phyloP scores from a whole-genome alignment of 176 grass and related monocot genomes.

The Cenchrus fungigraminus region DNA sequence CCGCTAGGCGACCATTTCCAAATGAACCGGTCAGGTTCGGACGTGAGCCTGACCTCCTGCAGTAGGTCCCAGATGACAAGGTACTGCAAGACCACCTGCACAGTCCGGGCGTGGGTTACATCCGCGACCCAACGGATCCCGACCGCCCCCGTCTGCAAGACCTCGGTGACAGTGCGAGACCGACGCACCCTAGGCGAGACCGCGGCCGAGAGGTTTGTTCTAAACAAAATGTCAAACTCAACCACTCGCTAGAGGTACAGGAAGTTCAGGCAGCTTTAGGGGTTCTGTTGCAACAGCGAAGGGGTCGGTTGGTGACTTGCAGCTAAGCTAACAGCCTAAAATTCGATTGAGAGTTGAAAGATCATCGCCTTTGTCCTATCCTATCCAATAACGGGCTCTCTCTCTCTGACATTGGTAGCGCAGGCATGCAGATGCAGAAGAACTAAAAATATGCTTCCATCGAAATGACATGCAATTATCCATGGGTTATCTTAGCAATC shows the following conservation, averaged over 20 bases:
- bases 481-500: background rate
- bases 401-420: background rate
- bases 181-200: too few relatives aligned
- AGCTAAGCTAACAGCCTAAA: background rate
- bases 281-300: slow-evolving; percentile 11
- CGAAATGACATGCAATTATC: slow-evolving; percentile 7
- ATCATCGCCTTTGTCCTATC: background rate
- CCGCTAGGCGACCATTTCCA: too few relatives aligned
- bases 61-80: too few relatives aligned
- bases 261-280: slow-evolving; percentile 8
- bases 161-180: too few relatives aligned
- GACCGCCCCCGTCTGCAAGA: too few relatives aligned
- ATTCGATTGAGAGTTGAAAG: background rate
- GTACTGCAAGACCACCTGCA: too few relatives aligned
- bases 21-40: too few relatives aligned
- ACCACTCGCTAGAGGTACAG: slow-evolving; percentile 33
- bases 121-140: too few relatives aligned
- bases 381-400: background rate
- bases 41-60: too few relatives aligned
- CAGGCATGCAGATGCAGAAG: background rate
- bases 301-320: slow-evolving; percentile 3
- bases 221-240: slow-evolving; percentile 10
- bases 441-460: background rate
- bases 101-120: too few relatives aligned
- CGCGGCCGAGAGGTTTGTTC: background rate